These are phyloP conservation scores for Liquidambar formosana DNA, from an alignment of 164 flowering plant genomes.

Conservation along the genomic window DNA sequence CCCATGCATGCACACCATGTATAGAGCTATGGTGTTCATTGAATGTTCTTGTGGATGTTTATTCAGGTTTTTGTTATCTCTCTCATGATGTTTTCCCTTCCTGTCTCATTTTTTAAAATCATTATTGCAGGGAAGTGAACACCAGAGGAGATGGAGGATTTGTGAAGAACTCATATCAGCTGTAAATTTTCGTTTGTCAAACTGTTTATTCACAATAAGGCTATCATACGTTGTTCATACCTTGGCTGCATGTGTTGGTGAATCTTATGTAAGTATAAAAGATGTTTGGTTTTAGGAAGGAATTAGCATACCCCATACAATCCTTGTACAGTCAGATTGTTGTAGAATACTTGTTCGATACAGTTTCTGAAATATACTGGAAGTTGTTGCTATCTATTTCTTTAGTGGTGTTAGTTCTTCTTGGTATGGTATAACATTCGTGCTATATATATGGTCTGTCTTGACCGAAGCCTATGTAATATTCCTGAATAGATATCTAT, in stretches of 20 bases:
- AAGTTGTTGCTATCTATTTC: not conserved
- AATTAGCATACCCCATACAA: not conserved
- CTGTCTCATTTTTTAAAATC: not conserved
- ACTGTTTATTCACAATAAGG: not conserved
- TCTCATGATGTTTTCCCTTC: not conserved
- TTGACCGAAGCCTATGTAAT: no score
- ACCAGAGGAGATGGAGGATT: no score
- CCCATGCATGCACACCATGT: not conserved
- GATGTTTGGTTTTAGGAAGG: not conserved
- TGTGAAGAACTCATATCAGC: not conserved
- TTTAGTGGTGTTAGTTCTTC: no score
- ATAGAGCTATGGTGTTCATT: not conserved
- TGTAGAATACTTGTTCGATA: not conserved
- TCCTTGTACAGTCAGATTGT: not conserved
- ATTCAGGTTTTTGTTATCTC: conserved; percentile 3
- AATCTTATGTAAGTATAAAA: not conserved
- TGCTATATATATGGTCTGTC: no score
- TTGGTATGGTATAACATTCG: no score
- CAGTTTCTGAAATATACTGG: not conserved
- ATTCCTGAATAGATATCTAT: no score
- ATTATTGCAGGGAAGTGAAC: not conserved
- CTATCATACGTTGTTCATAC: not conserved
- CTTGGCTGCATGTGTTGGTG: not conserved
- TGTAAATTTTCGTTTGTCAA: not conserved
- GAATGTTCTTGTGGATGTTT: not conserved